Percentiles rank a stretch among this genome's conserved stretches.
These are phyloP conservation scores for Hypholoma fasciculare DNA, from an alignment of 768 basidiomycete genomes.

Conservation along the genomic window DNA sequence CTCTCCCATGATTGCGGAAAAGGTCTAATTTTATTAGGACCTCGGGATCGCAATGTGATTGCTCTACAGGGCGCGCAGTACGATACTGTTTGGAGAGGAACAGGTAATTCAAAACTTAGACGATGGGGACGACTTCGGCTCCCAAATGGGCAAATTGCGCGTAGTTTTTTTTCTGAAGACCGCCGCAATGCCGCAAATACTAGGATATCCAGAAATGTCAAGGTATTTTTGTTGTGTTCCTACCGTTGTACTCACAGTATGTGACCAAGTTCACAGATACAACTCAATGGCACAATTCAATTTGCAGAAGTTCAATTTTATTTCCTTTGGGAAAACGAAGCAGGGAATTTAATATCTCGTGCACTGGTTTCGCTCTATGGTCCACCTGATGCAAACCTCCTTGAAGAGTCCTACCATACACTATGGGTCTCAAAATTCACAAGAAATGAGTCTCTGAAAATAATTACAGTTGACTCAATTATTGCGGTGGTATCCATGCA, in stretches of 20 bases:
- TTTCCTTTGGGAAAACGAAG: constrained; percentile 7
- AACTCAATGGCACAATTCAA: constrained; percentile 5
- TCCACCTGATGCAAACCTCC: constrained; percentile 14
- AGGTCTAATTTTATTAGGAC: not conserved
- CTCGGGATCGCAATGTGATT: constrained; percentile 12
- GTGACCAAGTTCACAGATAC: not conserved
- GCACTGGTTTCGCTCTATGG: constrained; percentile 18
- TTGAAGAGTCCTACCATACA: constrained; percentile 16
- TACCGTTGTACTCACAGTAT: not conserved
- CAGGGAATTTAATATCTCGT: not conserved
- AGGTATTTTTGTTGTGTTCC: constrained; percentile 11
- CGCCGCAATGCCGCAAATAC: constrained; percentile 11
- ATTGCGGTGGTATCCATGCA: constrained; percentile 24
- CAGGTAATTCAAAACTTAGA: constrained; percentile 1
- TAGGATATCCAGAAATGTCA: constrained; percentile 20
- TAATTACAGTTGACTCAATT: constrained; percentile 14
- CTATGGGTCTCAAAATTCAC: constrained; percentile 12
- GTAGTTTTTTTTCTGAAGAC: constrained; percentile 31
- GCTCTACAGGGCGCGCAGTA: not conserved
- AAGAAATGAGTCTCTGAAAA: constrained; percentile 3
- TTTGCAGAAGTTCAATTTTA: constrained; percentile 21
- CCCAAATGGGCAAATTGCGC: constrained; percentile 37
- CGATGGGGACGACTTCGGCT: constrained; percentile 34
- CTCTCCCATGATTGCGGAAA: not conserved
- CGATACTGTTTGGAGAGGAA: not conserved